These are phyloP conservation scores for Ceratorhiza oryzae-sativae DNA, from an alignment of 1,284 basidiomycete species.

Conservation along the genomic window DNA sequence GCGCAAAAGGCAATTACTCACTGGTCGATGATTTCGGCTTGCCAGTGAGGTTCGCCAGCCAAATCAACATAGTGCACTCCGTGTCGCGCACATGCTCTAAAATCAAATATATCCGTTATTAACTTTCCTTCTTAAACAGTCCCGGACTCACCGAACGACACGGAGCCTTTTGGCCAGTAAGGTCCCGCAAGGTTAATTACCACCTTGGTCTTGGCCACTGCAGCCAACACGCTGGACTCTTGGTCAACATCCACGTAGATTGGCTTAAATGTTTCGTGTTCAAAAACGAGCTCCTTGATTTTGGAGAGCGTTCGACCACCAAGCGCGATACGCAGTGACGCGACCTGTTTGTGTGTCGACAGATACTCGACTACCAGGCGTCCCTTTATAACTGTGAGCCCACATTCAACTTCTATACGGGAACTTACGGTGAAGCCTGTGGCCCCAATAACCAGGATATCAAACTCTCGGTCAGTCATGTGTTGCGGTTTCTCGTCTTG, in stretches of 20 bases:
- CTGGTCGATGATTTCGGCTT: conserved; percentile 61
- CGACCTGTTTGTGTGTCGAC: background rate
- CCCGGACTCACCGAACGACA: conserved; percentile 37
- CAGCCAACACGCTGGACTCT: conserved; percentile 23
- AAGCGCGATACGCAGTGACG: conserved; percentile 20
- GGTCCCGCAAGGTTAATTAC: conserved; percentile 43
- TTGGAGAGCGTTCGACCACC: conserved; percentile 40
- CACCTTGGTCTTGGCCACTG: conserved; percentile 36
- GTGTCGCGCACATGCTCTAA: conserved; percentile 59
- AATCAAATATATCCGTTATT: background rate
- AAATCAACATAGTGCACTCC: conserved; percentile 72
- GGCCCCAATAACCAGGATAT: conserved; percentile 41
- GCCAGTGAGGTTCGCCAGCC: conserved; percentile 61
- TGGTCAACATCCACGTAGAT: conserved; percentile 38
- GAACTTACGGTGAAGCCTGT: conserved; percentile 41
- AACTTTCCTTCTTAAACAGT: too few relatives aligned
- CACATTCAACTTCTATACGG: background rate
- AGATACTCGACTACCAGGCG: conserved; percentile 39
- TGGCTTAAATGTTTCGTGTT: background rate
- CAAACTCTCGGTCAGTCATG: conserved; percentile 5
- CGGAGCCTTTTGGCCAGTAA: conserved; percentile 38
- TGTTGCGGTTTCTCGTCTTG: background rate
- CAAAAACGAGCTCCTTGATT: conserved; percentile 6
- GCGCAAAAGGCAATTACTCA: conserved; percentile 41
- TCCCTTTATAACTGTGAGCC: conserved; percentile 12